phyloP scores from a whole-genome alignment of 768 basidiomycete species.

The Leucosporidium scottii region DNA sequence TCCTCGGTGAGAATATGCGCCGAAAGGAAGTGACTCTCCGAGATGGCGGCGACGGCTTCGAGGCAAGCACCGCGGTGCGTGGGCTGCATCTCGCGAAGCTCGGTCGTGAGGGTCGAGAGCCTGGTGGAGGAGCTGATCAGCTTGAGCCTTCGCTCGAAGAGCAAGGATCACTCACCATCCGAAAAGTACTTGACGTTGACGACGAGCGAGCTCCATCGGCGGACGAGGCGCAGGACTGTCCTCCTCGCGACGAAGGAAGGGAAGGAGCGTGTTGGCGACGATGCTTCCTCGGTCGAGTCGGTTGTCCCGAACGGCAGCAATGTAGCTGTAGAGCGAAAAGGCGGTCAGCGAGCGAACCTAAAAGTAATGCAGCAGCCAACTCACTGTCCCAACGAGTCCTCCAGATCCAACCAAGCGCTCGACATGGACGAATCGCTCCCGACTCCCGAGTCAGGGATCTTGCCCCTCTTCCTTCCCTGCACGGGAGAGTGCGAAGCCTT shows the following conservation, averaged over 20 bases:
- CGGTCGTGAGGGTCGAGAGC: slow-evolving; percentile 22
- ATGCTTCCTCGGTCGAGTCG: slow-evolving; percentile 39
- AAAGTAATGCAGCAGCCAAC: not conserved
- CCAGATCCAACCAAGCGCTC: slow-evolving; percentile 22
- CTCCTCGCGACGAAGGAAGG: slow-evolving; percentile 41
- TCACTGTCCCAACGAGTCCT: slow-evolving; percentile 14
- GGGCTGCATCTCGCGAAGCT: slow-evolving; percentile 43
- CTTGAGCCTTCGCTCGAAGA: not conserved
- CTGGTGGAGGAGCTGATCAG: not conserved
- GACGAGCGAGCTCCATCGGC: slow-evolving; percentile 30
- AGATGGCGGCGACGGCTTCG: slow-evolving; percentile 43
- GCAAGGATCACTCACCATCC: slow-evolving; percentile 39
- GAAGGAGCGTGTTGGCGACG: slow-evolving; percentile 40
- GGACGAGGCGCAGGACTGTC: slow-evolving; percentile 34
- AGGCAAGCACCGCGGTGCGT: slow-evolving; percentile 45
- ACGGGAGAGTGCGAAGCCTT: not conserved
- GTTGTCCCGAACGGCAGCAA: slow-evolving; percentile 26
- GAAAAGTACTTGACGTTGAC: slow-evolving; percentile 40
- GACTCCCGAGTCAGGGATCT: slow-evolving; percentile 25
- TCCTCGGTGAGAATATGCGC: slow-evolving; percentile 38
- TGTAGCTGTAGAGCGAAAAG: slow-evolving; percentile 30
- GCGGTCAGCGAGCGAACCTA: not conserved
- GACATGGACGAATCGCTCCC: slow-evolving; percentile 28
- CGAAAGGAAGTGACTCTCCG: slow-evolving; percentile 44
- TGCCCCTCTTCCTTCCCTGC: slow-evolving; percentile 16